Evolutionary conservation across 306 rosid species (phyloP), one percentile per base, ranked within the genome.

Genomic region (Nissolia schottii): DNA sequence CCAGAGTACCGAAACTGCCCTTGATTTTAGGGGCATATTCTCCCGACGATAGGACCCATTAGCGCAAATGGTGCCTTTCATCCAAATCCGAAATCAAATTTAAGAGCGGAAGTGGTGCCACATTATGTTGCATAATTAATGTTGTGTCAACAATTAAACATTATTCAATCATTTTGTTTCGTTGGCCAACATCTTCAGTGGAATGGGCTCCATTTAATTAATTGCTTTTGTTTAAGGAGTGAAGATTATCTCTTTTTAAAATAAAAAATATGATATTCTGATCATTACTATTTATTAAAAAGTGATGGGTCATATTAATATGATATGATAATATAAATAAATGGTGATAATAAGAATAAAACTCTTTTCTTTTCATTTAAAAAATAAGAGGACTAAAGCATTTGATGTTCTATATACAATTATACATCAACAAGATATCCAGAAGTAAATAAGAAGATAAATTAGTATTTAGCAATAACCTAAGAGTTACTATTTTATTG

Each of bases 71-170:
- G 19, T 16, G 0, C 13, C n/a, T n/a, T 23, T 28, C 67, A 19
- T 22, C 12, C 12, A 59, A 28, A 13, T 41, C 45, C 28, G 61
- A 73, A 78, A 61, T 60, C 65, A 46, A 79, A 28, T 62, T 14
- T 48, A 56, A 59, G 58, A 66, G 71, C 83, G 85, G 43, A 71
- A 78, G 31, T 35, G 54, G 54, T 55, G 90, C 77, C 81, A 56
- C 73, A 58, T 77, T 76, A 67, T 16, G 57, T 60, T 79, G 88
- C 88, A 81, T 25, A 67, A 55, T 75, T 83, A n/a, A n/a, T n/a
- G 6, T 58, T 64, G 83, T 53, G 74, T 59, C 29, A 50, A 24
- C 43, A 56, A n/a, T n/a, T n/a, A n/a, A 38, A 78, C 61, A 59
- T 40, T n/a, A 7, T 66, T 62, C 59, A 27, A 53, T 64, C 24